Conservation (phyloP, 306 rosid species). For the Prunus dulcis region DNA sequence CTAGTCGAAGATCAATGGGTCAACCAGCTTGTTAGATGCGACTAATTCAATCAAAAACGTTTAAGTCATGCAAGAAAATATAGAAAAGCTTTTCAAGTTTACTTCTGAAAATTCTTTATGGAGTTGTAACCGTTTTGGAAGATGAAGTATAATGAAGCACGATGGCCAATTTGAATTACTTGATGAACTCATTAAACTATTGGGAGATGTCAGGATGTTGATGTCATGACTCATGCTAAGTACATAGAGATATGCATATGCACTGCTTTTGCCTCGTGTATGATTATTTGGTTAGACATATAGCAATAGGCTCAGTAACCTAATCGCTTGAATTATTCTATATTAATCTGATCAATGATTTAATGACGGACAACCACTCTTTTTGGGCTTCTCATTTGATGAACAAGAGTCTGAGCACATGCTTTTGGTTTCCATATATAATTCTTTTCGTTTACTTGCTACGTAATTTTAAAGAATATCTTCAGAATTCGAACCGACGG, state of each 20-base stretch:
- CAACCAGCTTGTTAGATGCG: neutral
- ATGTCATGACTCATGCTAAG: neutral
- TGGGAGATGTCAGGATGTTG: neutral
- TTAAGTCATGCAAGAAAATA: neutral
- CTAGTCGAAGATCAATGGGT: neutral
- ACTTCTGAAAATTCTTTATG: neutral
- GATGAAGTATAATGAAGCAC: neutral
- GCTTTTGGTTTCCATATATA: neutral
- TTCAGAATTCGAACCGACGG: no score
- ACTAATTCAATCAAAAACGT: conserved; percentile 1
- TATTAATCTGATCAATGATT: neutral
- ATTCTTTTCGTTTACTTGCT: neutral
- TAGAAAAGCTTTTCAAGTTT: neutral
- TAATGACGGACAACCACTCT: neutral
- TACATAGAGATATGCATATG: neutral
- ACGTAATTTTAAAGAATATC: no score
- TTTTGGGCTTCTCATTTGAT: neutral
- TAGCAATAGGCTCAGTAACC: neutral
- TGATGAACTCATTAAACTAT: neutral
- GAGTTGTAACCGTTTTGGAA: neutral
- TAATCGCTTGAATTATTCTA: neutral
- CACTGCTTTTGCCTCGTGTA: neutral
- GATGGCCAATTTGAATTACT: neutral
- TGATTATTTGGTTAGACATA: neutral
- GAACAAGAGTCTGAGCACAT: neutral